Evolutionary conservation across 2,329 filamentous ascomycete genomes (phyloP).

Genomic region (Colletotrichum higginsianum): DNA sequence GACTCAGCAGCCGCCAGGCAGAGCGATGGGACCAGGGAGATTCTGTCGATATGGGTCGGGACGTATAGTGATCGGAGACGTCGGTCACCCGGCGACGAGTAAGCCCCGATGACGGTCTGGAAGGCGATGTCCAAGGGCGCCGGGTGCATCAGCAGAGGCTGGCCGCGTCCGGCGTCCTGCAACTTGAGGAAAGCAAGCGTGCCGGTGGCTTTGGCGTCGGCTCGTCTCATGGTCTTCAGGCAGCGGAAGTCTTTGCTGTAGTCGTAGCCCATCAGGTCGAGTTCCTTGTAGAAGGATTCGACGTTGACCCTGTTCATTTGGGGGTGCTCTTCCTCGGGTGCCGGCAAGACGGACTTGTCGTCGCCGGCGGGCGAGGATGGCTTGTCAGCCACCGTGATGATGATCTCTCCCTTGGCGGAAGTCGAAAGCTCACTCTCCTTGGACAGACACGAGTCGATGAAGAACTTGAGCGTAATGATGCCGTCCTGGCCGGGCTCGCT

Average conservation of each 20-base stretch:
- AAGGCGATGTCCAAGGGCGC: neutral
- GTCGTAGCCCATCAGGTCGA: constrained; percentile 8
- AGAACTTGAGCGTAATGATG: neutral
- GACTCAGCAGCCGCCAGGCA: too few species aligned
- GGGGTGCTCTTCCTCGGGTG: constrained; percentile 7
- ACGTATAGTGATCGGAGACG: neutral
- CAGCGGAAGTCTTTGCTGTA: constrained; percentile 16
- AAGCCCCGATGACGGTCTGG: neutral
- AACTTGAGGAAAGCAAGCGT: neutral
- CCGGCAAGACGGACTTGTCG: neutral
- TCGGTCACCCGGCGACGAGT: neutral
- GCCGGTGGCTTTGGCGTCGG: constrained; percentile 1
- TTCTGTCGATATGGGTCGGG: constrained; percentile 3
- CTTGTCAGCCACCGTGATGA: neutral
- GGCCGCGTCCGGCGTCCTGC: too few species aligned
- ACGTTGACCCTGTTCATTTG: constrained; percentile 13
- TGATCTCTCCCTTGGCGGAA: neutral
- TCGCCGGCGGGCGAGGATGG: neutral
- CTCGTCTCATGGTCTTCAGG: constrained; percentile 4
- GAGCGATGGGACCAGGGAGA: neutral
- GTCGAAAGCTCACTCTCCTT: neutral
- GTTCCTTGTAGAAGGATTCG: constrained; percentile 20
- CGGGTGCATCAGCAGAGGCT: constrained; percentile 1
- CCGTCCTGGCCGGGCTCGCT: constrained; percentile 1
- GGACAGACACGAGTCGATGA: constrained; percentile 6